phyloP scores from a whole-genome alignment of 1,284 basidiomycete genomes.

The Porodaedalea pini region DNA sequence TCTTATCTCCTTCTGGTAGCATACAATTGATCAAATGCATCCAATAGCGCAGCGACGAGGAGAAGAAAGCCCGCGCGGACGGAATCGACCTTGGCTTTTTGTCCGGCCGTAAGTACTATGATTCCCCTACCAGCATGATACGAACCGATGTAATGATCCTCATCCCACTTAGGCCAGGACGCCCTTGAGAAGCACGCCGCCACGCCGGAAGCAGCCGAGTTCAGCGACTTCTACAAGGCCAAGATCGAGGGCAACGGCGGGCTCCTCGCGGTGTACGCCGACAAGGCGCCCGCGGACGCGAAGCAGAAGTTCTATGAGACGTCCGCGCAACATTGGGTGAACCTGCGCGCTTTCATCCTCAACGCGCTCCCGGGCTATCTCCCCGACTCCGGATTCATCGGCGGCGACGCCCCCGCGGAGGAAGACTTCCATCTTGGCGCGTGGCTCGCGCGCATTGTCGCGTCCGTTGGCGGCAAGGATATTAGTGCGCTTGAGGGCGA shows the following conservation, averaged over 20 bases:
- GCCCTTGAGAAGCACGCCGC: constrained; percentile 41
- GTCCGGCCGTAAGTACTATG: constrained; percentile 40
- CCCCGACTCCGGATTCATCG: constrained; percentile 45
- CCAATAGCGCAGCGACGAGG: constrained; percentile 46
- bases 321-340: constrained; percentile 40
- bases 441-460: constrained; percentile 46
- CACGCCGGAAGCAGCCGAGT: constrained; percentile 39
- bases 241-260: constrained; percentile 48
- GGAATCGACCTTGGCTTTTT: constrained; percentile 41
- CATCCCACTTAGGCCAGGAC: constrained; percentile 35
- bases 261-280: constrained; percentile 44
- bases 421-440: constrained; percentile 53
- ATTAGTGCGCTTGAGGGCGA: constrained; percentile 38
- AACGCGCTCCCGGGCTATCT: constrained; percentile 41
- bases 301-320: constrained; percentile 40
- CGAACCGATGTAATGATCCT: constrained; percentile 10
- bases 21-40: background rate
- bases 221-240: constrained; percentile 50
- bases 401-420: constrained; percentile 45
- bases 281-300: constrained; percentile 33
- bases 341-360: constrained; percentile 37
- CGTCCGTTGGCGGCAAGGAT: constrained; percentile 19
- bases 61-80: constrained; percentile 42
- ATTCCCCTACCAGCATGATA: constrained; percentile 27
- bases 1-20: background rate